Evolutionary conservation across 371 early-diverging fungal genomes (phyloP).

Genomic region (Entomophthora muscae): DNA sequence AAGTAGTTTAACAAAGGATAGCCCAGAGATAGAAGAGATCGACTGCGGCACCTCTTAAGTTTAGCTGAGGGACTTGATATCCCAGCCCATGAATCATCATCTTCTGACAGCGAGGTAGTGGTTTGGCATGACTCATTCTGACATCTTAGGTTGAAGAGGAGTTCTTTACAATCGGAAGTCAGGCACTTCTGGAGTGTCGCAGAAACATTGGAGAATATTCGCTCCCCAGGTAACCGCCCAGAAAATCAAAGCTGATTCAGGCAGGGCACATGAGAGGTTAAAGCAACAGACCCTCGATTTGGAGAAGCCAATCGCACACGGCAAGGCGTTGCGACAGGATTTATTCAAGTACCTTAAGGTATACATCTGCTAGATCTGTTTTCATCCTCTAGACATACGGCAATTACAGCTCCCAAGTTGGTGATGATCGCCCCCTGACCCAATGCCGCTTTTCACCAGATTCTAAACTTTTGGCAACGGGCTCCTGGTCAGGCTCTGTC

Average conservation of each 20-base stretch:
- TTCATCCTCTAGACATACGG: constrained; percentile 31
- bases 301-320: constrained; percentile 41
- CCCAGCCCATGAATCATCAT: constrained; percentile 21
- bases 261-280: constrained; percentile 54
- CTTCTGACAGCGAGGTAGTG: constrained; percentile 19
- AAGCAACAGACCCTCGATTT: constrained; percentile 44
- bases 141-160: constrained; percentile 41
- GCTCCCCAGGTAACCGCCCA: constrained; percentile 35
- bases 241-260: neutral
- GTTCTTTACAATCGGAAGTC: constrained; percentile 69
- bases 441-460: constrained; percentile 68
- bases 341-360: constrained; percentile 51
- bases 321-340: constrained; percentile 62
- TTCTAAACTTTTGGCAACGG: constrained; percentile 55
- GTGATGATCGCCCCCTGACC: constrained; percentile 76
- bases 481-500: constrained; percentile 67
- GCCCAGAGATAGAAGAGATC: constrained; percentile 78
- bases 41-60: constrained; percentile 54
- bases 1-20: constrained; percentile 13
- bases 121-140: constrained; percentile 10
- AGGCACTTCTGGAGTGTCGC: constrained; percentile 47
- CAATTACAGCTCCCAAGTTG: constrained; percentile 67
- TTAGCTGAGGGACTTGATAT: constrained; percentile 20
- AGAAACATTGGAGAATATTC: constrained; percentile 58
- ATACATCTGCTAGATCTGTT: constrained; percentile 6